Conservation (phyloP, 2,329 filamentous ascomycete genomes). For the Penicillium sp. region DNA sequence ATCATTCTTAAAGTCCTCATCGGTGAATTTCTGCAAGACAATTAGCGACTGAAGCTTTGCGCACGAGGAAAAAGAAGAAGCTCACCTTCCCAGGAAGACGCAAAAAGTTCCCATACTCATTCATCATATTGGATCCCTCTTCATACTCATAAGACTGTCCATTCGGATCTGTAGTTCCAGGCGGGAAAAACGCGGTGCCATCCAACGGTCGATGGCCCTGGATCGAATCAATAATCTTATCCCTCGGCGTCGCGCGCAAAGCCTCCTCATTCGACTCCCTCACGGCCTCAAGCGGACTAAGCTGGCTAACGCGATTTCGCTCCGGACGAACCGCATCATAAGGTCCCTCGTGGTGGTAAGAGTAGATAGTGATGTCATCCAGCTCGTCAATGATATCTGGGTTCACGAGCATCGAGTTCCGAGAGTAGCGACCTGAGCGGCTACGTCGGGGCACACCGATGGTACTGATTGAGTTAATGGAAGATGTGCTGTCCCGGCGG, state of each 20-base stretch:
- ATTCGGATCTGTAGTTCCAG: conserved; percentile 66
- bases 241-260: conserved; percentile 74
- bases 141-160: conserved; percentile 75
- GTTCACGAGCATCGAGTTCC: conserved; percentile 46
- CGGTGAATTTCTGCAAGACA: conserved; percentile 36
- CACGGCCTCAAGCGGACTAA: conserved; percentile 75
- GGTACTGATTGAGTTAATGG: background rate
- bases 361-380: conserved; percentile 62
- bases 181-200: conserved; percentile 74
- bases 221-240: conserved; percentile 74
- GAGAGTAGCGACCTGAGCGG: conserved; percentile 18
- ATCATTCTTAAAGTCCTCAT: conserved; percentile 42
- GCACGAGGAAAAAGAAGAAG: conserved; percentile 18
- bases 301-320: conserved; percentile 64
- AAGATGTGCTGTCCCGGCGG: conserved; percentile 13
- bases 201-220: conserved; percentile 74
- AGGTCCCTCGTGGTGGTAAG: conserved; percentile 87
- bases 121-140: conserved; percentile 86
- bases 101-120: conserved; percentile 65
- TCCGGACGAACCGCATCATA: conserved; percentile 80
- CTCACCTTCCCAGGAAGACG: conserved; percentile 72
- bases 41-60: conserved; percentile 7
- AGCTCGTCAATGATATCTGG: conserved; percentile 80
- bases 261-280: conserved; percentile 72
- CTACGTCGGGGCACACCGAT: conserved; percentile 5